phyloP scores from a whole-genome alignment of 2,329 filamentous ascomycete species.

The Epichloe sylvatica region DNA sequence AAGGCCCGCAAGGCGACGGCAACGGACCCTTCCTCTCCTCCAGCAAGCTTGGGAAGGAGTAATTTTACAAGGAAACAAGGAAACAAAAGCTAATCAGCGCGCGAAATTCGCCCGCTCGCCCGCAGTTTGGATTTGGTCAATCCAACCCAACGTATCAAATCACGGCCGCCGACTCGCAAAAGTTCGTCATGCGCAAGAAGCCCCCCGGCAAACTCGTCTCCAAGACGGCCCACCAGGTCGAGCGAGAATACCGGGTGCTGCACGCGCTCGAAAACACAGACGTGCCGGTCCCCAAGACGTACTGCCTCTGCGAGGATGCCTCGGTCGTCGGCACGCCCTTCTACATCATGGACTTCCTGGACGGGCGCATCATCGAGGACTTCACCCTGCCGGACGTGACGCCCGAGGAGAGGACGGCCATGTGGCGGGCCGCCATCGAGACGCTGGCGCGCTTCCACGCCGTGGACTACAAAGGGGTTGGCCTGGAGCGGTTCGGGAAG shows the following conservation, averaged over 20 bases:
- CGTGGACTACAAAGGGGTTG: constrained; percentile 51
- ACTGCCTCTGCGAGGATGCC: constrained; percentile 74
- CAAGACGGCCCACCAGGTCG: constrained; percentile 89
- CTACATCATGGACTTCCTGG: constrained; percentile 93
- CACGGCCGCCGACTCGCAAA: constrained; percentile 52
- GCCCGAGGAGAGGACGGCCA: constrained; percentile 53
- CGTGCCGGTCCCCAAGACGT: constrained; percentile 73
- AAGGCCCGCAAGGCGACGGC: no score
- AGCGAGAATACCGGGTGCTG: constrained; percentile 87
- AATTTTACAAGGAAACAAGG: no score
- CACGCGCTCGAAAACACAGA: constrained; percentile 64
- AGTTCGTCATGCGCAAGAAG: constrained; percentile 92
- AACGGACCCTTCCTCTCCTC: no score
- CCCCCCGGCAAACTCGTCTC: constrained; percentile 88
- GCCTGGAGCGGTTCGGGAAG: constrained; percentile 61
- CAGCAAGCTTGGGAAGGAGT: no score
- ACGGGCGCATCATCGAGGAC: constrained; percentile 88
- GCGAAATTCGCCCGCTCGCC: no score
- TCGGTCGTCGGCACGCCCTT: constrained; percentile 76
- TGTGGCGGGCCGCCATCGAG: constrained; percentile 76
- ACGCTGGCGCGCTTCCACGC: constrained; percentile 78
- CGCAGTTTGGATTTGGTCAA: constrained; percentile 88
- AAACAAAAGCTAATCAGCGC: no score
- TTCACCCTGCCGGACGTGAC: constrained; percentile 62
- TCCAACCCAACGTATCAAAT: constrained; percentile 95